Conservation (phyloP, 176 grass and related monocot genomes). For the Eragrostis curvula region DNA sequence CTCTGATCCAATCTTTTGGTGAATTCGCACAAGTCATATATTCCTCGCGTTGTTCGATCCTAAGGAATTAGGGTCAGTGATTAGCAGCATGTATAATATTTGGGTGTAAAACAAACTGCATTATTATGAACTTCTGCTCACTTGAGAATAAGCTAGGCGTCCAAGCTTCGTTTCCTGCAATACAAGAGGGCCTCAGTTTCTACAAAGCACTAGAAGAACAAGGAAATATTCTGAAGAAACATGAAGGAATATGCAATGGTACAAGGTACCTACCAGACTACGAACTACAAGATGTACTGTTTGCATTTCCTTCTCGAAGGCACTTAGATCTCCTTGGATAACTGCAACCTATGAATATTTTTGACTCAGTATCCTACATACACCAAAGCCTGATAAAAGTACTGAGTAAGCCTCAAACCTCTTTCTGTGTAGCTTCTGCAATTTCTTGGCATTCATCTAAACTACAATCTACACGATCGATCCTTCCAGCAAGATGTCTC, state of each 20-base stretch:
- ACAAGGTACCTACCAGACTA: conserved; percentile 66
- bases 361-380: conserved; percentile 9
- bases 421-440: conserved; percentile 61
- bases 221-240: conserved; percentile 21
- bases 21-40: conserved; percentile 82
- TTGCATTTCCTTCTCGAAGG: conserved; percentile 79
- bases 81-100: conserved; percentile 26
- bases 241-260: background rate
- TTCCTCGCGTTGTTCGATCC: conserved; percentile 75
- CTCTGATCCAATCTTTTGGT: conserved; percentile 77
- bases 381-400: conserved; percentile 12
- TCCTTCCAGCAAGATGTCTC: conserved; percentile 75
- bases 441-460: conserved; percentile 89
- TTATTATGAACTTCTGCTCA: conserved; percentile 41
- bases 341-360: conserved; percentile 63
- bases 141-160: conserved; percentile 72
- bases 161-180: conserved; percentile 88
- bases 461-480: conserved; percentile 78
- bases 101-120: conserved; percentile 19
- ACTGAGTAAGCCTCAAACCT: conserved; percentile 53
- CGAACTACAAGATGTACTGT: conserved; percentile 88
- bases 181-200: conserved; percentile 51
- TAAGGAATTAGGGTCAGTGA: conserved; percentile 41
- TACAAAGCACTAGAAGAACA: conserved; percentile 19
- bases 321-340: conserved; percentile 75